Base-by-base conservation (phyloP, 805 yeast genomes). In the Metschnikowia anglica region DNA sequence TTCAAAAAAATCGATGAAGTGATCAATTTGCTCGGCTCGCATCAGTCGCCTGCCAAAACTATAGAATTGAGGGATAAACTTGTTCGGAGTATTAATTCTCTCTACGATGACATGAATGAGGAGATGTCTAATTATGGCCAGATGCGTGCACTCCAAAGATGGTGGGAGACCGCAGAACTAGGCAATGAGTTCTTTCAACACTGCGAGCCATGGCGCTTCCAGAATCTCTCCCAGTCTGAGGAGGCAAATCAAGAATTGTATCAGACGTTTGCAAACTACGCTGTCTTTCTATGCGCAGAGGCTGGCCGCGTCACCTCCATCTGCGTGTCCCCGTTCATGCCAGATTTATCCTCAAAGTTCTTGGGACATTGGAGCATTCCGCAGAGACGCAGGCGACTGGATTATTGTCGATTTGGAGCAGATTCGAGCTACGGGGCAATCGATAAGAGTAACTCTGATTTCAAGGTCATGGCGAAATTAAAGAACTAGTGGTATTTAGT, bases 161-260 rank as follows among this genome's bases (percentile, higher is more conserved):
- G 88, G 60, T 82, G 93, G 88, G 55, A 63, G 5, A 62, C 79
- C 3, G 60, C 83, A 13, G 77, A 78, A 37, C 62, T 69, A 12
- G 83, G 86, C 1, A 91, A 91, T 56, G 68, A 68, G 15, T 74
- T 84, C 24, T 73, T 89, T 49, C 95, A 88, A 56, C 66, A 62
- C 1, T 65, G 80, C 5, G 83, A 80, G 53, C 97, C 97, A 0
- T 91, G 98, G 98, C 61, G 66, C 7, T 64, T 71, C 37, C 66
- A 66, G 17, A 67, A 5, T 60, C 23, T 15, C 15, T 27, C 59
- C 11, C 17, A 29, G n/a, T 11, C 27, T 24, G 44, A 20, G 5
- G 44, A 34, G n/a, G 29, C 5, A 48, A 50, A 17, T 28, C 16
- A 40, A 35, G 29, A 43, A 38, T 44, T 27, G 31, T 31, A 29